These are phyloP conservation scores for Cucumis hystrix DNA, from an alignment of 306 rosid species.

Conservation along the genomic window DNA sequence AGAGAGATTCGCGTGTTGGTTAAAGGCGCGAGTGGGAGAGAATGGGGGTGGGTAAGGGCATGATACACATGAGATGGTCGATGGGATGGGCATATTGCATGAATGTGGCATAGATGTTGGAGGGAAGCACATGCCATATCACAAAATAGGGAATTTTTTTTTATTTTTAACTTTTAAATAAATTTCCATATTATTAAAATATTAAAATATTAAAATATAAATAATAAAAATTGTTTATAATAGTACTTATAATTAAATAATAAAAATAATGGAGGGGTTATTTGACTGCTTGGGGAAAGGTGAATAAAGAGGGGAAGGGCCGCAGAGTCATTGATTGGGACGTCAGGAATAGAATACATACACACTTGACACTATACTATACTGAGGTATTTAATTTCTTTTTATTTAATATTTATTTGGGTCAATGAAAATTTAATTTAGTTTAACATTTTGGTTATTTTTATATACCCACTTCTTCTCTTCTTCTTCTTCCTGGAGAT, in stretches of 20 bases:
- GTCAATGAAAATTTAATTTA: not conserved
- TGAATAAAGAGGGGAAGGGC: not conserved
- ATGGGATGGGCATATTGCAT: constrained; percentile 1
- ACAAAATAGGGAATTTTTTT: not conserved
- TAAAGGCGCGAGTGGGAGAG: not conserved
- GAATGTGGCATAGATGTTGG: not conserved
- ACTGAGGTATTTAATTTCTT: not conserved
- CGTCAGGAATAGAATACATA: not conserved
- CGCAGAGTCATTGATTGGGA: not conserved
- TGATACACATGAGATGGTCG: constrained; percentile 7
- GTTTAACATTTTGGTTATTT: not conserved
- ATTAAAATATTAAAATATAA: too few relatives aligned
- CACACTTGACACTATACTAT: not conserved
- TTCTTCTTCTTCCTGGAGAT: not conserved
- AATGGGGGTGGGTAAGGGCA: not conserved
- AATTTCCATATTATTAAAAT: not conserved
- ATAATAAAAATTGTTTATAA: not conserved
- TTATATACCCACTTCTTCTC: not conserved
- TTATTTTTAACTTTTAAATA: not conserved
- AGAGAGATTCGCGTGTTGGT: not conserved
- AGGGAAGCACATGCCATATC: not conserved
- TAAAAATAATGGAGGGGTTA: not conserved
- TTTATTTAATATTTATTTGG: not conserved
- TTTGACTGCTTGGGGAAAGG: constrained; percentile 8
- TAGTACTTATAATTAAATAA: not conserved